Percentiles rank a stretch among this genome's conserved stretches.
Evolutionary conservation across 1,284 basidiomycete species (phyloP).

Genomic region (Cutaneotrichosporon mucoides): DNA sequence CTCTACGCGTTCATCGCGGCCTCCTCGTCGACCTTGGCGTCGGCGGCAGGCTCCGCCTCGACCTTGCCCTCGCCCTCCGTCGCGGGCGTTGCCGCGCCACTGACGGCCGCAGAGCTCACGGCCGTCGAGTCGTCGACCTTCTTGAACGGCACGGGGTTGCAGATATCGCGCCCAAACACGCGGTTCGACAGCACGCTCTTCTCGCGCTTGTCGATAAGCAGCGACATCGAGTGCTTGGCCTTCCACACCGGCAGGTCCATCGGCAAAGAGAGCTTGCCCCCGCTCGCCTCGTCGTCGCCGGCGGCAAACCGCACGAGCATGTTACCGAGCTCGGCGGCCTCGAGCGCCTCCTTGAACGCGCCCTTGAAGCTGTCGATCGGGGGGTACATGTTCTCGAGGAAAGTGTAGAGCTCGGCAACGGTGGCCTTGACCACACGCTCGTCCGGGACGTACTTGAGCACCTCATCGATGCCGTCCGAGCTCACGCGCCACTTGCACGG

Average conservation of each 20-base stretch:
- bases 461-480: conserved; percentile 75
- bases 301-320: conserved; percentile 66
- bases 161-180: conserved; percentile 45
- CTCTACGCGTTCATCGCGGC: conserved; percentile 21
- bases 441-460: conserved; percentile 72
- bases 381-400: conserved; percentile 76
- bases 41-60: conserved; percentile 3
- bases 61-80: conserved; percentile 4
- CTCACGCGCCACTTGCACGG: conserved; percentile 63
- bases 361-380: conserved; percentile 61
- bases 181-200: conserved; percentile 57
- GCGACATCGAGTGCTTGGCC: conserved; percentile 72
- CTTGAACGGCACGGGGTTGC: conserved; percentile 30
- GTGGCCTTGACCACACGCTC: conserved; percentile 61
- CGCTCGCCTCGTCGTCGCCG: conserved; percentile 51
- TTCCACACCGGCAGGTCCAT: conserved; percentile 86
- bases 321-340: conserved; percentile 56
- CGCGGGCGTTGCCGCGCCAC: conserved; percentile 7
- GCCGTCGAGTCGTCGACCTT: conserved; percentile 6
- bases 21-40: conserved; percentile 24
- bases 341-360: conserved; percentile 52
- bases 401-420: conserved; percentile 59
- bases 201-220: conserved; percentile 92
- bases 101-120: neutral
- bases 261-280: conserved; percentile 64